Conservation (phyloP, 495 filamentous ascomycete genomes). For the Sporormia fimetaria region DNA sequence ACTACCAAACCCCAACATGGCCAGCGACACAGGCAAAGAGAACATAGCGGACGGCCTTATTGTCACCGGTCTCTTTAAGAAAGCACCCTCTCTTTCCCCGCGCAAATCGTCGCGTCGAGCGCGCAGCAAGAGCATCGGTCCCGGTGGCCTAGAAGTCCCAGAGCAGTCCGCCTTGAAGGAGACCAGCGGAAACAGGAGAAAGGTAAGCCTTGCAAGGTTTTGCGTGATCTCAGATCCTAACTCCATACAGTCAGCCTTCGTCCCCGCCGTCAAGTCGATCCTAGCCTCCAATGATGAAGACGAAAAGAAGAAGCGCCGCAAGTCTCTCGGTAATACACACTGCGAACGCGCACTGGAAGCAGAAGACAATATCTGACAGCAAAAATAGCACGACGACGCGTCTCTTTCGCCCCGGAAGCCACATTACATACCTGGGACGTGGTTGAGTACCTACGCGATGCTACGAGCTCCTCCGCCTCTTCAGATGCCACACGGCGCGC, state of each 20-base stretch:
- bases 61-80: constrained; percentile 6
- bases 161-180: constrained; percentile 45
- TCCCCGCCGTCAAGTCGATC: constrained; percentile 61
- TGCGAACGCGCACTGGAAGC: constrained; percentile 1
- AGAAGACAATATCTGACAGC: constrained; percentile 3
- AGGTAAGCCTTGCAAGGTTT: constrained; percentile 39
- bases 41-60: constrained; percentile 26
- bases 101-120: constrained; percentile 52
- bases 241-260: constrained; percentile 40
- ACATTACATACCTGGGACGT: constrained; percentile 98
- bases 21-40: constrained; percentile 18
- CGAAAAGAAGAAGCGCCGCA: constrained; percentile 63
- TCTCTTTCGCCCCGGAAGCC: constrained; percentile 95
- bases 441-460: constrained; percentile 76
- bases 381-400: constrained; percentile 83
- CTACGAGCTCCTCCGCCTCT: constrained; percentile 71
- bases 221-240: constrained; percentile 12
- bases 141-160: constrained; percentile 66
- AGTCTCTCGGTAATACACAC: constrained; percentile 54
- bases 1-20: constrained; percentile 15
- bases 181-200: constrained; percentile 67
- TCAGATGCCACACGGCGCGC: constrained; percentile 58
- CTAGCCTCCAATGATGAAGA: constrained; percentile 58
- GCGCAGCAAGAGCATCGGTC: constrained; percentile 89
- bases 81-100: constrained; percentile 24